These are phyloP conservation scores for Boechera retrofracta DNA, from an alignment of 345 rosid species.

Conservation along the genomic window DNA sequence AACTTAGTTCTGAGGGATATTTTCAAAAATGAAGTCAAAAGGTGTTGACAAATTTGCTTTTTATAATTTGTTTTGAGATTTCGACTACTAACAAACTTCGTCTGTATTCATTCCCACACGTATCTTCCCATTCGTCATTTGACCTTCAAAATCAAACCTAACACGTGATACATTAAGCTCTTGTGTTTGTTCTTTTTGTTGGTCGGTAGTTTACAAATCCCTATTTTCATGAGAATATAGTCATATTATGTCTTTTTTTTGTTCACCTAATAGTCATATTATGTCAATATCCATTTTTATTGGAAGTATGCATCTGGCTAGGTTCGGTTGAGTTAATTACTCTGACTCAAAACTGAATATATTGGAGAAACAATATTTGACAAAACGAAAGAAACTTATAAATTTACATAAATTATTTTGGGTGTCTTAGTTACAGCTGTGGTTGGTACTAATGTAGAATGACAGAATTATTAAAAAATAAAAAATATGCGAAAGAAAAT, in stretches of 20 bases:
- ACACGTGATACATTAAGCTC: slow-evolving; percentile 37
- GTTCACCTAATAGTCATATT: too few species aligned
- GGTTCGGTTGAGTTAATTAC: background rate
- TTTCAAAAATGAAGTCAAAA: slow-evolving; percentile 14
- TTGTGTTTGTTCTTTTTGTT: slow-evolving; percentile 36
- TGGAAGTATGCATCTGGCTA: too few species aligned
- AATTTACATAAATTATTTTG: too few species aligned
- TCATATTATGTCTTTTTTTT: background rate
- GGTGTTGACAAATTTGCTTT: slow-evolving; percentile 25
- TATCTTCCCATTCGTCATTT: slow-evolving; percentile 34
- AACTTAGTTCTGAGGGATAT: background rate
- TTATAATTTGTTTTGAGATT: slow-evolving; percentile 20
- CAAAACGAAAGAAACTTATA: background rate
- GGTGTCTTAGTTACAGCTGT: too few species aligned
- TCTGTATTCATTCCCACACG: slow-evolving; percentile 30
- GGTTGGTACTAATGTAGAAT: too few species aligned
- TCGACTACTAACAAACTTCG: slow-evolving; percentile 40
- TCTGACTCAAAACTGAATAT: background rate
- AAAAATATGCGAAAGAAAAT: too few species aligned
- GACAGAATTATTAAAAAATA: too few species aligned
- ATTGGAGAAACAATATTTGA: background rate
- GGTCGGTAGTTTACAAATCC: slow-evolving; percentile 21
- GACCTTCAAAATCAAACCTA: slow-evolving; percentile 43
- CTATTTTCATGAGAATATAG: slow-evolving; percentile 14
- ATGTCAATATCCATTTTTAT: too few species aligned